A percentile compares a stretch with the other conserved stretches of the same genome.
Evolutionary conservation across 257 asterid genomes (phyloP).

Genomic region (Rehmannia glutinosa): DNA sequence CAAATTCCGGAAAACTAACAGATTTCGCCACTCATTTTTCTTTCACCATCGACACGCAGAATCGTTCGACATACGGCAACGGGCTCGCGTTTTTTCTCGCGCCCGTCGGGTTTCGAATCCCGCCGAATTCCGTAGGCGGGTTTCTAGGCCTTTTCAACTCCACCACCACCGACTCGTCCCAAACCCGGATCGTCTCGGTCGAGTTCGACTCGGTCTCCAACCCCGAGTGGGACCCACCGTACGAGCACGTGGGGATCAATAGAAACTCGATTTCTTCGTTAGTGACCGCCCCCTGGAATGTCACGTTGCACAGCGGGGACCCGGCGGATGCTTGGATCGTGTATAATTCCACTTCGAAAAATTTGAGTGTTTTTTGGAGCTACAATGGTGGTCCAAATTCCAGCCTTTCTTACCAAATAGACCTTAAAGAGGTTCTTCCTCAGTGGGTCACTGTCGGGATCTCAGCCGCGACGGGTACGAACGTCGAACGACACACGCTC

Average conservation of each 20-base stretch:
- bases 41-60: too few species aligned
- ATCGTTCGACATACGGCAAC: too few species aligned
- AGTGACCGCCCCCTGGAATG: background rate
- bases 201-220: slow-evolving; percentile 7
- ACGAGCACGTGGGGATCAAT: slow-evolving; percentile 28
- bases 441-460: background rate
- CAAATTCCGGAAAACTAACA: too few species aligned
- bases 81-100: too few species aligned
- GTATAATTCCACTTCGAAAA: background rate
- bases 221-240: slow-evolving; percentile 33
- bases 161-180: background rate
- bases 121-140: background rate
- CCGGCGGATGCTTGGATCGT: background rate
- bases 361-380: background rate
- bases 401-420: background rate
- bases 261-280: background rate
- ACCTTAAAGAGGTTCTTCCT: background rate
- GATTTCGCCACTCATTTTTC: too few species aligned
- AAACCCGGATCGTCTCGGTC: background rate
- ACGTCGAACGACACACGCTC: background rate
- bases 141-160: background rate
- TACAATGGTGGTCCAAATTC: background rate
- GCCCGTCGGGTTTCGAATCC: background rate
- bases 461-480: background rate
- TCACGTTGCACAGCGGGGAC: background rate